Evolutionary conservation across 495 filamentous ascomycete genomes (phyloP), one percentile per base, ranked within the genome.

Genomic region (Tuber brumale): DNA sequence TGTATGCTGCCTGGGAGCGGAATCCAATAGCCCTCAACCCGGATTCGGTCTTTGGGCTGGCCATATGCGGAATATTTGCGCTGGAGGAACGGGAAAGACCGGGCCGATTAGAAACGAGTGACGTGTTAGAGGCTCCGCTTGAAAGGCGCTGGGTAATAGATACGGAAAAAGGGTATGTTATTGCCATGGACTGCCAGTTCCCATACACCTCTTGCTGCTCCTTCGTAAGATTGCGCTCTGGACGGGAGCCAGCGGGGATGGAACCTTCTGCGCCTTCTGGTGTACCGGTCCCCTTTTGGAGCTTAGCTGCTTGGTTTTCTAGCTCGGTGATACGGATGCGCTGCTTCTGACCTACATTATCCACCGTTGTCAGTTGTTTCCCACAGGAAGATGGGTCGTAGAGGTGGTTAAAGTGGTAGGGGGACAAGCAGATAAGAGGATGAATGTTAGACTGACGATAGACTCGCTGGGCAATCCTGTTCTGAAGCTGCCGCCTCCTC

Each of bases 391-490:
- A 23, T n/a, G 10, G 42, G 16, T 57, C 35, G 21, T 3, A 45
- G 37, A 51, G 45, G 70, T 73, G 70, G 73, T 51, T 75, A 4
- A 37, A 16, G 21, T 23, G 69, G 12, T 41, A 73, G 75, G 70
- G 48, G 76, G 72, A 74, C 42, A 39, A 27, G 66, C 7, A 12
- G 3, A 23, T 7, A 14, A 39, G n/a, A 18, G 61, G 21, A 23
- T 21, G 19, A 3, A 37, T 19, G 39, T 19, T 9, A 69, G 43
- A 80, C 81, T 39, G 72, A 82, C 81, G 81, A 48, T 83, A 82
- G 41, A 82, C 81, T 51, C 81, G 41, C 57, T 82, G 81, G 4
- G 81, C 81, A 14, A 83, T 82, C 7, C 81, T 72, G 41, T 82
- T 82, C 71, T 82, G 81, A 44, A 82, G 78, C 51, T 75, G 80